A percentile compares a stretch with the other conserved stretches of the same genome.
Conservation (phyloP, 2,329 filamentous ascomycete species). For the Thielaviopsis punctulata region DNA sequence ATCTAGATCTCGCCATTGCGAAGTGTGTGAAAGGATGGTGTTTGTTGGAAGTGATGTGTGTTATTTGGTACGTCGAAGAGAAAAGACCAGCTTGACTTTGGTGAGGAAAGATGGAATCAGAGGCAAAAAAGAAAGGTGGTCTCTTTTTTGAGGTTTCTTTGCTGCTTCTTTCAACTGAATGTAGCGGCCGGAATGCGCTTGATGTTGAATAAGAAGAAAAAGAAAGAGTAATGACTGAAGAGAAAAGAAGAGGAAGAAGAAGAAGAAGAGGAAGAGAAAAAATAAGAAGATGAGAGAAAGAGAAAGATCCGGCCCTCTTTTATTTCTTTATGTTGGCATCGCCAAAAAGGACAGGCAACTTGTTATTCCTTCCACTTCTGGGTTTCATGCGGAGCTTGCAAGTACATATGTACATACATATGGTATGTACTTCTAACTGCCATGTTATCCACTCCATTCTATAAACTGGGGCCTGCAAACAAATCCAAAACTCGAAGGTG, state of each 20-base stretch:
- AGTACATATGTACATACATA: no score
- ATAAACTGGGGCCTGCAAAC: no score
- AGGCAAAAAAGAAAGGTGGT: not conserved
- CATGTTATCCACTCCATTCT: no score
- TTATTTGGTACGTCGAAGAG: conserved; percentile 9
- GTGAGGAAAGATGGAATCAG: not conserved
- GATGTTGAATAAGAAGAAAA: conserved; percentile 12
- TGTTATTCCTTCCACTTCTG: not conserved
- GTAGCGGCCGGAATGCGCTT: conserved; percentile 8
- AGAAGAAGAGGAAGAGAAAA: conserved; percentile 12
- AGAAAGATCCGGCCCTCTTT: conserved; percentile 13
- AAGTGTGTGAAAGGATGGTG: conserved; percentile 16
- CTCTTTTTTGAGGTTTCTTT: not conserved
- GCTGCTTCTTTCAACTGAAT: not conserved
- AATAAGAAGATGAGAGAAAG: conserved; percentile 15
- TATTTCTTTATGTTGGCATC: conserved; percentile 1
- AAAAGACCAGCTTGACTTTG: conserved; percentile 13
- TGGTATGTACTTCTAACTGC: no score
- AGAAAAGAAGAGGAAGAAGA: conserved; percentile 1
- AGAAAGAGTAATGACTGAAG: conserved; percentile 12
- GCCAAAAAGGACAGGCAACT: conserved; percentile 1
- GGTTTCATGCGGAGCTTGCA: no score
- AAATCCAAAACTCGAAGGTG: conserved; percentile 18
- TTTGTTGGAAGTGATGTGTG: not conserved
- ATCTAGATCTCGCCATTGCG: conserved; percentile 40